Percentiles rank a stretch among this genome's conserved stretches.
Conservation (phyloP, 306 rosid species). For the Lotus japonicus region DNA sequence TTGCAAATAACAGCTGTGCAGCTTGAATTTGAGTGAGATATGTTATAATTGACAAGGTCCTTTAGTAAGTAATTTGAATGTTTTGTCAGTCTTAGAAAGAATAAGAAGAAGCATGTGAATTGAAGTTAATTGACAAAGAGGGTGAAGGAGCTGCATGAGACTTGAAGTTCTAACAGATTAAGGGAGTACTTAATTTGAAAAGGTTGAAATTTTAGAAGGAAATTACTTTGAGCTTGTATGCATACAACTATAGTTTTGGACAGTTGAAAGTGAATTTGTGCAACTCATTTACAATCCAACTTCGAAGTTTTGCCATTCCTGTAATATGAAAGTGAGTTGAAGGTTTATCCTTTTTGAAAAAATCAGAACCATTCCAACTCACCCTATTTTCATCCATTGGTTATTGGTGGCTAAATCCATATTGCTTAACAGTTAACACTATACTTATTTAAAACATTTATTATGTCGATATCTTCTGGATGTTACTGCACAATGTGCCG, state of each 20-base stretch:
- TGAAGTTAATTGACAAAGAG: background rate
- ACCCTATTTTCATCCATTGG: background rate
- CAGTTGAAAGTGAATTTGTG: constrained; percentile 4
- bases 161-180: background rate
- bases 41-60: background rate
- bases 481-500: background rate
- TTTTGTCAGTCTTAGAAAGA: background rate
- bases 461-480: background rate
- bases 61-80: background rate
- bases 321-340: background rate
- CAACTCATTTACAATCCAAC: background rate
- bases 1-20: background rate
- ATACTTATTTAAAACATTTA: background rate
- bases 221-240: background rate
- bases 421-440: background rate
- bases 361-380: background rate
- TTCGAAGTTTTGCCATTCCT: background rate
- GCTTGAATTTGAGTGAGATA: background rate
- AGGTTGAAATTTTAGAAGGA: background rate
- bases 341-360: background rate
- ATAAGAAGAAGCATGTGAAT: background rate
- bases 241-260: background rate
- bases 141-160: background rate
- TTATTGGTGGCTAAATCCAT: background rate
- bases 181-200: background rate